Percentiles rank a stretch among this genome's conserved stretches.
Evolutionary conservation across 345 rosid species (phyloP).

Genomic region (Rhodamnia rubescens): DNA sequence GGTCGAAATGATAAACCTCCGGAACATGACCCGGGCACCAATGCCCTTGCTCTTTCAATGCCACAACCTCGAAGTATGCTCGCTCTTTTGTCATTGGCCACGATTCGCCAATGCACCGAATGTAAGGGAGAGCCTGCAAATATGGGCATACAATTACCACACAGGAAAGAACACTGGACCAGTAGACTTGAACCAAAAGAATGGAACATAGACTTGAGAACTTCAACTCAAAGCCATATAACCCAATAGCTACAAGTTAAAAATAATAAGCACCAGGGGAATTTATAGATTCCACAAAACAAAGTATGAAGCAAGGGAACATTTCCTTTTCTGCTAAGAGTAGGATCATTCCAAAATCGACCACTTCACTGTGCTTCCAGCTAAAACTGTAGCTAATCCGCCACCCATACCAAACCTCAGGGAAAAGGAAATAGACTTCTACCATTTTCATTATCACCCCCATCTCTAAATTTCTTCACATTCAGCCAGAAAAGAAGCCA

Average conservation of each 20-base stretch:
- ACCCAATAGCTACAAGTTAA: not conserved
- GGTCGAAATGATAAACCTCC: slow-evolving; percentile 84
- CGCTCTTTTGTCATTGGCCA: slow-evolving; percentile 98
- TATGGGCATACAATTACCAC: not conserved
- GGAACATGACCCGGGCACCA: slow-evolving; percentile 80
- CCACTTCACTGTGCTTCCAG: not conserved
- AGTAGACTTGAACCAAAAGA: not conserved
- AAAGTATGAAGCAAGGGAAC: not conserved
- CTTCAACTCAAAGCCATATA: not conserved
- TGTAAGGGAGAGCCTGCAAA: slow-evolving; percentile 80
- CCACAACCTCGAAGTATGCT: slow-evolving; percentile 67
- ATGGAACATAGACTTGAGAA: not conserved
- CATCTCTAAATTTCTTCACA: not conserved
- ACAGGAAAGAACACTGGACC: not conserved
- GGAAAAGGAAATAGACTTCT: not conserved
- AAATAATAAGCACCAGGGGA: not conserved
- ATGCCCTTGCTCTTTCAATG: slow-evolving; percentile 53
- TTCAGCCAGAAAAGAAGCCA: not conserved
- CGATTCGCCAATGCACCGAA: slow-evolving; percentile 82
- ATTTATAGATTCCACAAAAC: not conserved
- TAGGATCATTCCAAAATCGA: not conserved
- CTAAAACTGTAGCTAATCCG: not conserved
- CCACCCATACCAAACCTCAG: not conserved
- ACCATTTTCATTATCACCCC: not conserved
- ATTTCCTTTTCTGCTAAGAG: not conserved